Conservation (phyloP, 176 grass and related monocot genomes). For the Zea luxurians region DNA sequence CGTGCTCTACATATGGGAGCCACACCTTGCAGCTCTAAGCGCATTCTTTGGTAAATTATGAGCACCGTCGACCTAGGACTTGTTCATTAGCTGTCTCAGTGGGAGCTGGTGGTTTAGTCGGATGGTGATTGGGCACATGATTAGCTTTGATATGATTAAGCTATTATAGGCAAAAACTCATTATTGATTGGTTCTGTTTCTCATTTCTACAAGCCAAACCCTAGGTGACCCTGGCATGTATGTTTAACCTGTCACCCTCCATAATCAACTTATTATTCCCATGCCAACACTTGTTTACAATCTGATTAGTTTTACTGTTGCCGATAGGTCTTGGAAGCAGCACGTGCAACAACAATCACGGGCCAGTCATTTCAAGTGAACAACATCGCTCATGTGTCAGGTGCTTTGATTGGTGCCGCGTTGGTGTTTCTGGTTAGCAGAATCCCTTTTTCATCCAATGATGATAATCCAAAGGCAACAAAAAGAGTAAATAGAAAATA, state of each 20-base stretch:
- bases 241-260: not conserved
- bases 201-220: not conserved
- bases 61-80: no score
- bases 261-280: not conserved
- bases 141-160: no score
- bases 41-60: no score
- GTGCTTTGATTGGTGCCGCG: conserved; percentile 87
- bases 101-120: no score
- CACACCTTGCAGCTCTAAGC: no score
- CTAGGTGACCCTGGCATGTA: not conserved
- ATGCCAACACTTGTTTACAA: not conserved
- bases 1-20: no score
- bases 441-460: conserved; percentile 55
- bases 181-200: no score
- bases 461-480: conserved; percentile 40
- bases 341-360: conserved; percentile 62
- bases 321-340: conserved; percentile 87
- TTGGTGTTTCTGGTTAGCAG: conserved; percentile 67
- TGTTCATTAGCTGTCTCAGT: no score
- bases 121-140: no score
- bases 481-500: conserved; percentile 59
- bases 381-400: conserved; percentile 91
- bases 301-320: conserved; percentile 13
- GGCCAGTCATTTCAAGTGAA: conserved; percentile 73
- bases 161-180: no score